Base-by-base conservation (phyloP, 345 rosid species). In the Viola odorata region DNA sequence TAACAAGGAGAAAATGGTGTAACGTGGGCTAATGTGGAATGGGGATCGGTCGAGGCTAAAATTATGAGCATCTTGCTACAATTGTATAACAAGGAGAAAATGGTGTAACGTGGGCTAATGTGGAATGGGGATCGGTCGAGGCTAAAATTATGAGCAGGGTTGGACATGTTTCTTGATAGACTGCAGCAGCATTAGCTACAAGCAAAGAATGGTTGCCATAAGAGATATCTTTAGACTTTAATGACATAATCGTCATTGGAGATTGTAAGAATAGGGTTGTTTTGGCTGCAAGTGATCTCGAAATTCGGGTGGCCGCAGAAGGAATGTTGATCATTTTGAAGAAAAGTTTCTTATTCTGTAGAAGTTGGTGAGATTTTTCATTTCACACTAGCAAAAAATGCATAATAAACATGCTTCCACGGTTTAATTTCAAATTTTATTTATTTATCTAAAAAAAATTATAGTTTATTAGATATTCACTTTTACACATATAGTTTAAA, bases 291-390 rank as follows among this genome's bases (percentile, higher is more conserved):
- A 38, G 61, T 66, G 63, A 86, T 63, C 53, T 72, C 71, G 11
- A 85, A 84, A 55, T 68, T 63, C 0, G 79, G 89, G 15, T 68
- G 69, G 49, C 91, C 91, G n/a, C 94, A 81, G 3, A 59, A 81
- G 44, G 81, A 38, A 40, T 70, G 54, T 52, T 83, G 90, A 60
- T 56, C 57, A 8, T 54, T 47, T 23, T 69, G 53, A 38, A 12
- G 60, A 69, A 68, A 72, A 15, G 50, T 73, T 53, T 36, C 62
- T 14, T 23, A 23, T 23, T 23, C 32, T 23, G 73, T 40, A 40
- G 70, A 71, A 71, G 81, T 57, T 32, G 11, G 11, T 7, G 3
- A 61, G 47, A 8, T 2, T 41, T 45, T 17, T n/a, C 11, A 7
- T 6, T 6, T 7, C 45, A 42, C 7, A 11, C 45, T 6, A 11